Conservation (phyloP, 805 yeast species). For the Candida saitoana region DNA sequence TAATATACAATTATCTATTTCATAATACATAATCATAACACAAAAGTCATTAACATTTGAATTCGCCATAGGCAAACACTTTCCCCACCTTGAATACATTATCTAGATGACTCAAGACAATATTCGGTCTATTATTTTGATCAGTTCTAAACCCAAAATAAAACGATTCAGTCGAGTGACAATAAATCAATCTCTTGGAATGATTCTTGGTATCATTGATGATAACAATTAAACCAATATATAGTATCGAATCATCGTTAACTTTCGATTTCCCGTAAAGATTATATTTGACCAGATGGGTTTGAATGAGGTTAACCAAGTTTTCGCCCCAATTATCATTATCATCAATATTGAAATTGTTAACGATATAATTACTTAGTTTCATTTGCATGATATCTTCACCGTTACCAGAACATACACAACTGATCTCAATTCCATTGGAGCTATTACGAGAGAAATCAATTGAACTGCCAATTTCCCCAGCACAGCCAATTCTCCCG, state of each 20-base stretch:
- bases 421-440: constrained; percentile 21
- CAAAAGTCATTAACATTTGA: neutral
- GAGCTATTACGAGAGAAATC: constrained; percentile 17
- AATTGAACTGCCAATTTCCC: constrained; percentile 44
- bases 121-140: constrained; percentile 12
- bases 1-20: neutral
- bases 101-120: constrained; percentile 22
- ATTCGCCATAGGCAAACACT: constrained; percentile 26
- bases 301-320: constrained; percentile 15
- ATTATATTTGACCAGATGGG: constrained; percentile 8
- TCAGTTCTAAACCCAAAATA: constrained; percentile 25
- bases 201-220: constrained; percentile 11
- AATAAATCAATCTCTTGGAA: constrained; percentile 21
- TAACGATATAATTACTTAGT: constrained; percentile 29
- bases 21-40: neutral
- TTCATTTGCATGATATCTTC: constrained; percentile 48
- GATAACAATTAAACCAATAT: constrained; percentile 30
- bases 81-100: constrained; percentile 13
- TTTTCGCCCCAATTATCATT: constrained; percentile 16
- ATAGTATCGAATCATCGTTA: constrained; percentile 11
- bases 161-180: constrained; percentile 37
- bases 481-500: constrained; percentile 55
- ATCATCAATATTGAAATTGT: constrained; percentile 9
- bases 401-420: constrained; percentile 53
- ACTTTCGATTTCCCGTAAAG: constrained; percentile 6